These are phyloP conservation scores for Venturia aucupariae DNA, from an alignment of 2,329 filamentous ascomycete genomes.

Conservation along the genomic window DNA sequence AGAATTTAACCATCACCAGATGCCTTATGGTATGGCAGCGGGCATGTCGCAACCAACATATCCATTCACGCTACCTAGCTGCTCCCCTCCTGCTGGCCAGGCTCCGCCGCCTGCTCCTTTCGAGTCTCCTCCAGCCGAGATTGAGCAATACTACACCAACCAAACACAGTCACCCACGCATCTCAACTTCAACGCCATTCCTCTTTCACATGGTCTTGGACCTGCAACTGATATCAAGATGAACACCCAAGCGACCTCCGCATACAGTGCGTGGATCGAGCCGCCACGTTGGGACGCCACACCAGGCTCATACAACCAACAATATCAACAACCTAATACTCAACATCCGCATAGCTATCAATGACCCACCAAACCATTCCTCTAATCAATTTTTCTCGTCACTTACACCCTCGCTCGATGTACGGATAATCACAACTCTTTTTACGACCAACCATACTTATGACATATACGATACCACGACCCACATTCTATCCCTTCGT, in stretches of 20 bases:
- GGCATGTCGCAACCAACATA: not conserved
- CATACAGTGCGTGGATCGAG: not conserved
- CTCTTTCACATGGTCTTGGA: not conserved
- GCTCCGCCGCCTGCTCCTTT: not conserved
- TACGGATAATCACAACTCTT: not conserved
- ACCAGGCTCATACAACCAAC: not conserved
- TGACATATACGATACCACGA: conserved; percentile 3
- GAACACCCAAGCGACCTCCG: not conserved
- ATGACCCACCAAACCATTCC: too few species aligned
- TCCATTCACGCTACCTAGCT: not conserved
- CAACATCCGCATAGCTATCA: not conserved
- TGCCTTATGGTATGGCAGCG: not conserved
- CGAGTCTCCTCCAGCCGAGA: not conserved
- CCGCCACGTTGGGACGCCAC: not conserved
- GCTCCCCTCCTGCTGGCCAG: not conserved
- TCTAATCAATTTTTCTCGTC: not conserved
- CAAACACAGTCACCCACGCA: not conserved
- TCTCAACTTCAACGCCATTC: not conserved
- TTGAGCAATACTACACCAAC: not conserved
- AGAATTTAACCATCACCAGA: not conserved
- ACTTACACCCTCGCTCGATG: not conserved
- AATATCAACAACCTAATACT: not conserved
- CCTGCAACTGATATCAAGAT: not conserved
- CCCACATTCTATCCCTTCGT: not conserved
- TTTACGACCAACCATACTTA: conserved; percentile 1